Percentiles rank a stretch among this genome's conserved stretches.
These are phyloP conservation scores for Samsoniella hepiali DNA, from an alignment of 2,329 filamentous ascomycete genomes.

Conservation along the genomic window DNA sequence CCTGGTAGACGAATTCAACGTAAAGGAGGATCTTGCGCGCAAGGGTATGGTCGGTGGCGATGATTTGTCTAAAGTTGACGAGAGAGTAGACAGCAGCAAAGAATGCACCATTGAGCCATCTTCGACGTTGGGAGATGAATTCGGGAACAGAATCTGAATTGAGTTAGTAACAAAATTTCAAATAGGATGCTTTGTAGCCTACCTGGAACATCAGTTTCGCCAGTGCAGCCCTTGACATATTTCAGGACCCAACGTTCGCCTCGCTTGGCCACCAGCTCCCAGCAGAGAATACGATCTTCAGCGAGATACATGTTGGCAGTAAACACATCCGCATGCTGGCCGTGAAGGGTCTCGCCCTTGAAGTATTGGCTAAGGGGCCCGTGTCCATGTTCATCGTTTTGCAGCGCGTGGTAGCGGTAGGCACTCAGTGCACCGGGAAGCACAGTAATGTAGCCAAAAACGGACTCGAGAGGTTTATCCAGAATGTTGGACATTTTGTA, in stretches of 20 bases:
- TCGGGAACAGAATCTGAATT: conserved; percentile 79
- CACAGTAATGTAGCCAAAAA: conserved; percentile 98
- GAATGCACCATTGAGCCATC: conserved; percentile 98
- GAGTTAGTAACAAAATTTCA: neutral
- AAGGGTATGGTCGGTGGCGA: conserved; percentile 87
- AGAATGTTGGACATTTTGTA: conserved; percentile 99
- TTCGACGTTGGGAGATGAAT: conserved; percentile 91
- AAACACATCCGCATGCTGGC: conserved; percentile 93
- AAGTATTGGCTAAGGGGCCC: conserved; percentile 97
- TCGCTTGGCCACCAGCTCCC: conserved; percentile 93
- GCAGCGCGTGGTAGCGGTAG: conserved; percentile 91
- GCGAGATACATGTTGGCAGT: conserved; percentile 95
- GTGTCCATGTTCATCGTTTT: conserved; percentile 94
- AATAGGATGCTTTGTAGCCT: conserved; percentile 36
- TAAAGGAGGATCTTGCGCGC: conserved; percentile 87
- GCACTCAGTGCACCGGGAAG: conserved; percentile 91
- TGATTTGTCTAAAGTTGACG: conserved; percentile 90
- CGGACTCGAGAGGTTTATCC: conserved; percentile 93
- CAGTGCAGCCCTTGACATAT: conserved; percentile 93
- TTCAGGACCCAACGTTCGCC: conserved; percentile 96
- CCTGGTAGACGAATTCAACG: conserved; percentile 93
- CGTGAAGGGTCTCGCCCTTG: conserved; percentile 96
- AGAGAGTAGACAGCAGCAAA: conserved; percentile 98
- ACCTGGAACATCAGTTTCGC: conserved; percentile 97
- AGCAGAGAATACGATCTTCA: conserved; percentile 86